Percentiles rank a stretch among this genome's conserved stretches.
Conservation (phyloP, 1,284 basidiomycete genomes). For the Vanrija sp. region DNA sequence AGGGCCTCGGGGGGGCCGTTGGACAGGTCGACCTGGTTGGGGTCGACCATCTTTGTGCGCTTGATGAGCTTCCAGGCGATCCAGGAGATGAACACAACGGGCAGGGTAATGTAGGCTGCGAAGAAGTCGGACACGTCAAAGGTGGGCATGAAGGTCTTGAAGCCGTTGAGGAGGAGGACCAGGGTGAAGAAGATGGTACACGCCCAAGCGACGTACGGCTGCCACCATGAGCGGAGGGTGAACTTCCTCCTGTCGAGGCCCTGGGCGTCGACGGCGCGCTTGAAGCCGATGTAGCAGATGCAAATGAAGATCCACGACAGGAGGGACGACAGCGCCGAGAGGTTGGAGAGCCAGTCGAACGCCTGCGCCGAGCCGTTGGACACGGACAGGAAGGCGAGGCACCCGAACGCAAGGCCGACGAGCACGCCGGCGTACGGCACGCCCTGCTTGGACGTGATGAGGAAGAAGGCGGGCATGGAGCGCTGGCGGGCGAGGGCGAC, state of each 20-base stretch:
- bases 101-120: conserved; percentile 21
- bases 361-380: conserved; percentile 60
- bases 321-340: conserved; percentile 51
- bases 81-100: conserved; percentile 13
- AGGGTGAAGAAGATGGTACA: conserved; percentile 17
- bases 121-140: conserved; percentile 15
- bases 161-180: conserved; percentile 23
- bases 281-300: conserved; percentile 24
- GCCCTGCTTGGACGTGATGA: conserved; percentile 64
- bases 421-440: conserved; percentile 71
- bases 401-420: conserved; percentile 62
- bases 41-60: conserved; percentile 22
- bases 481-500: conserved; percentile 53
- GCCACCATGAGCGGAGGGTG: conserved; percentile 17
- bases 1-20: conserved; percentile 8
- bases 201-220: conserved; percentile 22
- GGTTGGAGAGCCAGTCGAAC: conserved; percentile 68
- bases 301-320: conserved; percentile 64
- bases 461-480: conserved; percentile 59
- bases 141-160: conserved; percentile 1
- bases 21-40: conserved; percentile 71
- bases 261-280: conserved; percentile 22
- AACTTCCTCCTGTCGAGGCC: conserved; percentile 13
- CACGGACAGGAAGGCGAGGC: conserved; percentile 57
- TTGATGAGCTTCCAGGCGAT: conserved; percentile 12